Percentiles rank a stretch among this genome's conserved stretches.
Evolutionary conservation across 345 rosid genomes (phyloP).

Genomic region (Eucalyptus coolabah): DNA sequence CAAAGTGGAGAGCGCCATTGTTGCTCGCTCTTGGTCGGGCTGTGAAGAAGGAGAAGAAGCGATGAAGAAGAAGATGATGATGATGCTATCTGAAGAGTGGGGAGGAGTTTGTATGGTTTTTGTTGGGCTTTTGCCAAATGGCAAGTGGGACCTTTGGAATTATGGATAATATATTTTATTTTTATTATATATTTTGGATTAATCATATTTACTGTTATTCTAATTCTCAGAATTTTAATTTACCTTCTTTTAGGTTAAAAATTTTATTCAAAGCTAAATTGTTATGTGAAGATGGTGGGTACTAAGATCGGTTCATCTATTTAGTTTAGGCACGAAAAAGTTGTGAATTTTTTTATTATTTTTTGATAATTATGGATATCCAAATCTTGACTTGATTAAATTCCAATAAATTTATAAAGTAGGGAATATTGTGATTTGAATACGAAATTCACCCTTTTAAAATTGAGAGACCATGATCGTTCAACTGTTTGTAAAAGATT

Average conservation of each 20-base stretch:
- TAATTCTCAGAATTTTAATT: accelerated
- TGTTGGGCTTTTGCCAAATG: neutral
- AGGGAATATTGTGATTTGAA: too few species aligned
- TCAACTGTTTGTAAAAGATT: neutral
- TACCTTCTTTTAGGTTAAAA: too few species aligned
- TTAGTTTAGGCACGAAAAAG: too few species aligned
- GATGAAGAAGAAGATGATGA: neutral
- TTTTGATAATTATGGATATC: neutral
- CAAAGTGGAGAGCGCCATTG: slow-evolving; percentile 8
- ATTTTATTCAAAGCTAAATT: too few species aligned
- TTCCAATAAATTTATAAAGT: too few species aligned
- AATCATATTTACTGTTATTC: accelerated
- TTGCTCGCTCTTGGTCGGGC: neutral
- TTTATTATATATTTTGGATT: accelerated
- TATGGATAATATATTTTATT: too few species aligned
- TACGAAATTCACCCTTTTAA: too few species aligned
- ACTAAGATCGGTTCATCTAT: too few species aligned
- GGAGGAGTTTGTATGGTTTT: neutral
- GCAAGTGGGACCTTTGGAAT: neutral
- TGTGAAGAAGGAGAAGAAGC: neutral
- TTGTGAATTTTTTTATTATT: too few species aligned
- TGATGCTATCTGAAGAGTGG: neutral
- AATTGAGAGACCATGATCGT: too few species aligned
- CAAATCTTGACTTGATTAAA: neutral
- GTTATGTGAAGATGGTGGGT: too few species aligned